Evolutionary conservation across 352 stramenopile genomes (phyloP), one percentile per base, ranked within the genome.

Genomic region (Phytophthora ohioensis): DNA sequence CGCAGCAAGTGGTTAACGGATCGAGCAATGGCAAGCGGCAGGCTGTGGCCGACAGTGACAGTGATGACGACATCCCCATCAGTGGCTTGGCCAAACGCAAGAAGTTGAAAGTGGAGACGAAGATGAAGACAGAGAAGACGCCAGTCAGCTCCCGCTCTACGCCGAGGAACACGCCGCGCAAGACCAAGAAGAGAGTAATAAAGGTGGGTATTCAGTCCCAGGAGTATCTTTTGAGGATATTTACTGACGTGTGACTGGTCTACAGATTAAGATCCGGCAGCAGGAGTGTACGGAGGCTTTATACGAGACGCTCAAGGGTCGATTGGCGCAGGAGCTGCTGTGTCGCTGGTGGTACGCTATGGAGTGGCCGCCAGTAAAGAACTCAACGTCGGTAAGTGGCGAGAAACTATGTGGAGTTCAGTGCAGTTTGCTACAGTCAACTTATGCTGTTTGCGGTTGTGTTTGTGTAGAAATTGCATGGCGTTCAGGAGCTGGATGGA

Each of bases 331-430:
- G 64, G 83, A 94, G 65, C 66, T 96, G 51, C 65, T 96, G 46
- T 96, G 88, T 72, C 84, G 88, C 21, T 96, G 88, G 88, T 96
- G 88, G 88, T 96, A 96, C 51, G 88, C 86, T 8, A 73, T 96
- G 31, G 77, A 93, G 59, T 96, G 88, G 88, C 88, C 88, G 10
- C 78, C 82, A 0, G 64, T 65, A 11, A 77, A 91, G 51, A 67
- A 75, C 47, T 76, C 76, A 34, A 57, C 64, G 21, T 21, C 58
- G 41, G 78, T 85, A 57, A 27, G 65, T 64, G 6, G 8, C 27
- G 5, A 41, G 17, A 60, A 0, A 15, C 17, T n/a, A 38, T 11
- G 11, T 9, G 11, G 9, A 36, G n/a, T 8, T 15, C 12, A 43
- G 7, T 35, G 36, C 7, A 52, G 36, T 38, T 57, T 31, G 17